Evolutionary conservation across 164 flowering plant genomes (phyloP), one percentile per base, ranked within the genome.

Genomic region (Chimonanthus praecox): DNA sequence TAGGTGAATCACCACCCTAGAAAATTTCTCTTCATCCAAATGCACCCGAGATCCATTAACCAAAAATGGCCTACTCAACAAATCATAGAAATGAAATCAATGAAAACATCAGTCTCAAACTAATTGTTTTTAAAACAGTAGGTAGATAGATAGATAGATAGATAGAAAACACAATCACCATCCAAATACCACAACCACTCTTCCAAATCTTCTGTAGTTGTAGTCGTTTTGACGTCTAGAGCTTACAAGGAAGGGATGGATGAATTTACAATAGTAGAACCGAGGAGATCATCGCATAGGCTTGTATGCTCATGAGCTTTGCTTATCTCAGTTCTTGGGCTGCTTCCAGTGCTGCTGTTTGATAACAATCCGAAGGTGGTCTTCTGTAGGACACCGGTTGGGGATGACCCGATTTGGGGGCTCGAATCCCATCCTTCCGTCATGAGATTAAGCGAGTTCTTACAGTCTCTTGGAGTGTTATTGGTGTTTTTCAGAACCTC

Each of bases 291-390:
- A 66, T 77, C 84, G 74, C 86, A 78, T 10, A 85, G 75, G 76
- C 80, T 78, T 18, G 73, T 71, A 9, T 83, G 72, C 49, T 82
- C 84, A 48, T 75, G 75, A 60, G 75, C 72, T 76, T 72, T 80
- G 75, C 74, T 79, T 74, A 58, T 82, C 66, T 84, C 92, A 2
- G 86, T 85, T 71, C 94, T 85, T 7, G 94, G 93, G 78, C 98
- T 94, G 81, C 93, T 88, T n/a, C 89, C 96, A 5, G 98, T 81
- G 73, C 97, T 94, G 84, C 98, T 90, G 77, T 90, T 92, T 3
- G 97, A 92, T 3, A 92, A 78, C 2, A 92, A 88, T 16, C 84
- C 90, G 47, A 90, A 92, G 1, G 86, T 67, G 0, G 90, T 74
- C 81, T 85, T 91, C 72, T 88, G 94, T 8, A 92, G 74, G 45